A percentile compares a stretch with the other conserved stretches of the same genome.
These are phyloP conservation scores for Diplodia sapinea DNA, from an alignment of 2,329 filamentous ascomycete genomes.

Conservation along the genomic window DNA sequence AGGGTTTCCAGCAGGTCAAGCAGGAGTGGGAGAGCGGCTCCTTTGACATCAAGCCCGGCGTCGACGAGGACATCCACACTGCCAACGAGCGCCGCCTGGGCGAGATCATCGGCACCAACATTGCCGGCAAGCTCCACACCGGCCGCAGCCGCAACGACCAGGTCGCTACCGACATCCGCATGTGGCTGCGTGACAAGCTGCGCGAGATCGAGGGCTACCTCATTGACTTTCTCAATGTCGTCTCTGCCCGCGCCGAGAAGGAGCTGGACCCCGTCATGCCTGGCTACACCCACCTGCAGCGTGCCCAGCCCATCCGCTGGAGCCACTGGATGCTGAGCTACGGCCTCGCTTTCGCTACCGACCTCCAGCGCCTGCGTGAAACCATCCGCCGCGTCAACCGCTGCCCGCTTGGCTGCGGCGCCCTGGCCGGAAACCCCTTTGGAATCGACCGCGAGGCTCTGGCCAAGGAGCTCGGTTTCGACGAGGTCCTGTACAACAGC, in stretches of 20 bases:
- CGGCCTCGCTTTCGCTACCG: conserved; percentile 71
- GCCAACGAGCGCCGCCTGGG: conserved; percentile 63
- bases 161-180: conserved; percentile 85
- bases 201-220: conserved; percentile 72
- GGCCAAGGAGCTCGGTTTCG: conserved; percentile 80
- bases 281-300: conserved; percentile 86
- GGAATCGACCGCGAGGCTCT: conserved; percentile 79
- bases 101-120: conserved; percentile 84
- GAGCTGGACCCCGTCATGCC: conserved; percentile 84
- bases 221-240: conserved; percentile 71
- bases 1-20: conserved; percentile 67
- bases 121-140: conserved; percentile 90
- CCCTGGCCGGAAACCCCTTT: conserved; percentile 82
- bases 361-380: conserved; percentile 78
- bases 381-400: conserved; percentile 75
- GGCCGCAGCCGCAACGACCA: conserved; percentile 86
- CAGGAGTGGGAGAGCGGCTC: conserved; percentile 55
- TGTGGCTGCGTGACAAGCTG: conserved; percentile 83
- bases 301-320: conserved; percentile 81
- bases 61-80: conserved; percentile 62
- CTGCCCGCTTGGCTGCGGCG: conserved; percentile 74
- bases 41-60: conserved; percentile 54
- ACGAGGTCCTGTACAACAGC: conserved; percentile 75
- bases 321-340: conserved; percentile 81
- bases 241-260: conserved; percentile 70